A percentile compares a stretch with the other conserved stretches of the same genome.
Conservation (phyloP, 78 protist genomes). For the Dictyostelium citrinum region DNA sequence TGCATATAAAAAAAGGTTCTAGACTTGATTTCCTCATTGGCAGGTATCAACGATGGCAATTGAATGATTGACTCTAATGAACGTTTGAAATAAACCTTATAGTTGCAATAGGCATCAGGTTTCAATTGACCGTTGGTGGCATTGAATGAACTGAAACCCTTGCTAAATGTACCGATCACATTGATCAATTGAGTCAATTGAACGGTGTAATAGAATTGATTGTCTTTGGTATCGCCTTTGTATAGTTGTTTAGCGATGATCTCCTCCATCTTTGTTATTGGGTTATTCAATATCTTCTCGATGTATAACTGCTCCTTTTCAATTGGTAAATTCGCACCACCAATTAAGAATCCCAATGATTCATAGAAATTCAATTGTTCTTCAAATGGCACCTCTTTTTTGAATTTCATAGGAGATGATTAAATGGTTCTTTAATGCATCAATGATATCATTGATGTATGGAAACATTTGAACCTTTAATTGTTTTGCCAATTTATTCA, state of each 20-base stretch:
- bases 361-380: slow-evolving; percentile 70
- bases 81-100: slow-evolving; percentile 36
- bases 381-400: slow-evolving; percentile 69
- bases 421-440: slow-evolving; percentile 45
- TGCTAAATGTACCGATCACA: slow-evolving; percentile 63
- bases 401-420: slow-evolving; percentile 60
- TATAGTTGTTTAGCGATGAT: slow-evolving; percentile 8
- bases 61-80: slow-evolving; percentile 13
- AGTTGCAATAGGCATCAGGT: background rate
- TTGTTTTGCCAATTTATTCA: slow-evolving; percentile 61
- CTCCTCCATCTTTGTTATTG: slow-evolving; percentile 27
- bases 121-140: slow-evolving; percentile 7
- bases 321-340: slow-evolving; percentile 29
- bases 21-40: slow-evolving; percentile 40
- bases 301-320: slow-evolving; percentile 18
- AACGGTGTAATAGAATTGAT: slow-evolving; percentile 23
- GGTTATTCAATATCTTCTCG: slow-evolving; percentile 21
- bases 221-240: slow-evolving; percentile 53
- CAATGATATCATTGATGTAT: slow-evolving; percentile 48
- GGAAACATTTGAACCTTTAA: slow-evolving; percentile 50
- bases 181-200: slow-evolving; percentile 43
- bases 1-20: slow-evolving; percentile 69
- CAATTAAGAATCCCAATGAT: slow-evolving; percentile 51
- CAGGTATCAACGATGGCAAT: slow-evolving; percentile 26
- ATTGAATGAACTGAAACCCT: slow-evolving; percentile 56